Evolutionary conservation across 2,329 filamentous ascomycete genomes (phyloP).

Genomic region (Penicillium griseofulvum): DNA sequence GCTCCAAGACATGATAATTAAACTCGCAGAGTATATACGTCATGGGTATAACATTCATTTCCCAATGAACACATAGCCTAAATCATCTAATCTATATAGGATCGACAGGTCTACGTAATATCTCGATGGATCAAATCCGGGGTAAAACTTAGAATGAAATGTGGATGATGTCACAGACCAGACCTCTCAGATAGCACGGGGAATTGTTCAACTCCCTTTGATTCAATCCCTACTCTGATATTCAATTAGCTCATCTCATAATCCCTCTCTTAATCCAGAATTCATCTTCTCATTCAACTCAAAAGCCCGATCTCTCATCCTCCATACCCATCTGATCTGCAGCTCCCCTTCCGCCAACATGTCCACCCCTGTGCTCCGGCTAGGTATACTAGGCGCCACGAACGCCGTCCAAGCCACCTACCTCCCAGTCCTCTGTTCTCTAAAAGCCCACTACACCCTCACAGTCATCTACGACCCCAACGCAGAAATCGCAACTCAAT

Average conservation of each 20-base stretch:
- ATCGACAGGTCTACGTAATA: not conserved
- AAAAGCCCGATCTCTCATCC: not conserved
- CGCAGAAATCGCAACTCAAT: slow-evolving; percentile 8
- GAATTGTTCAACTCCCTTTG: no score
- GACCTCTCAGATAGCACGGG: no score
- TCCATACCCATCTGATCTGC: not conserved
- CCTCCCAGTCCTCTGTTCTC: slow-evolving; percentile 51
- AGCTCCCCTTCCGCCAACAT: slow-evolving; percentile 9
- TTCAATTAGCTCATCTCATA: not conserved
- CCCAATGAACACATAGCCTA: not conserved
- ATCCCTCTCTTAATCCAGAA: not conserved
- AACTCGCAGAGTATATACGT: not conserved
- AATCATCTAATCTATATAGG: not conserved
- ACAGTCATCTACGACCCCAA: slow-evolving; percentile 51
- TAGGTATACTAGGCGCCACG: slow-evolving; percentile 38
- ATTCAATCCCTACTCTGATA: not conserved
- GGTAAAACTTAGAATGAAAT: not conserved
- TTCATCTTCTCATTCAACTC: not conserved
- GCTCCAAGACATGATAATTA: not conserved
- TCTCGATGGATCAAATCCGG: not conserved
- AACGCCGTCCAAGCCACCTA: slow-evolving; percentile 55
- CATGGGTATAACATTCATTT: not conserved
- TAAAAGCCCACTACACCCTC: slow-evolving; percentile 43
- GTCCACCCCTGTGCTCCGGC: slow-evolving; percentile 26
- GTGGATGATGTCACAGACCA: slow-evolving; percentile 2